phyloP scores from a whole-genome alignment of 805 yeast species.

The Phaffomyces opuntiae region DNA sequence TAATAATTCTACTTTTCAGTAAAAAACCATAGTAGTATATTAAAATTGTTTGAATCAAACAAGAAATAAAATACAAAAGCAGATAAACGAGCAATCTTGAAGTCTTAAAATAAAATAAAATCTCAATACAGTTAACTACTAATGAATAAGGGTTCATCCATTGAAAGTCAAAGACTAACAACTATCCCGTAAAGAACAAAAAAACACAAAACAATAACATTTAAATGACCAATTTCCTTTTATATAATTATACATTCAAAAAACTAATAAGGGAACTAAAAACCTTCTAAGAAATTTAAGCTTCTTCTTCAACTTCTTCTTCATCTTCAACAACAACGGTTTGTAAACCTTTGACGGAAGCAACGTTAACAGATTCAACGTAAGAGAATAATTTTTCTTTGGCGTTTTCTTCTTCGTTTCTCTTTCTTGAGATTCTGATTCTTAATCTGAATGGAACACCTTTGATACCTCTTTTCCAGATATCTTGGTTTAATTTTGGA shows the following conservation, averaged over 20 bases:
- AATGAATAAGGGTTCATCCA: slow-evolving; percentile 11
- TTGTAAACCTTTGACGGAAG: slow-evolving; percentile 94
- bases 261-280: too few species aligned
- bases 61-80: too few species aligned
- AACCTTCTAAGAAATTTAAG: slow-evolving; percentile 9
- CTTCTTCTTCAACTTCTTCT: slow-evolving; percentile 21
- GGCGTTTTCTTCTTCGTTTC: slow-evolving; percentile 99
- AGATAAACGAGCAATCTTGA: too few species aligned
- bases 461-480: slow-evolving; percentile 99
- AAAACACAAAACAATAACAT: slow-evolving; percentile 1
- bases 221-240: slow-evolving; percentile 8
- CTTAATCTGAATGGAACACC: slow-evolving; percentile 98
- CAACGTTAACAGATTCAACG: slow-evolving; percentile 95
- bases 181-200: slow-evolving; percentile 7
- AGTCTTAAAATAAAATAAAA: too few species aligned
- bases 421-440: slow-evolving; percentile 97
- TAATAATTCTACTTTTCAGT: too few species aligned
- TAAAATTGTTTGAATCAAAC: too few species aligned
- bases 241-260: slow-evolving; percentile 4
- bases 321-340: slow-evolving; percentile 88
- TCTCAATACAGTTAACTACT: slow-evolving; percentile 3
- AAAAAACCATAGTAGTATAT: too few species aligned
- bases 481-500: slow-evolving; percentile 95
- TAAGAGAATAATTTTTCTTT: slow-evolving; percentile 94
- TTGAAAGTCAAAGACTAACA: slow-evolving; percentile 8